phyloP scores from a whole-genome alignment of 805 yeast species.

The Kodamaea hsintzibuensis region DNA sequence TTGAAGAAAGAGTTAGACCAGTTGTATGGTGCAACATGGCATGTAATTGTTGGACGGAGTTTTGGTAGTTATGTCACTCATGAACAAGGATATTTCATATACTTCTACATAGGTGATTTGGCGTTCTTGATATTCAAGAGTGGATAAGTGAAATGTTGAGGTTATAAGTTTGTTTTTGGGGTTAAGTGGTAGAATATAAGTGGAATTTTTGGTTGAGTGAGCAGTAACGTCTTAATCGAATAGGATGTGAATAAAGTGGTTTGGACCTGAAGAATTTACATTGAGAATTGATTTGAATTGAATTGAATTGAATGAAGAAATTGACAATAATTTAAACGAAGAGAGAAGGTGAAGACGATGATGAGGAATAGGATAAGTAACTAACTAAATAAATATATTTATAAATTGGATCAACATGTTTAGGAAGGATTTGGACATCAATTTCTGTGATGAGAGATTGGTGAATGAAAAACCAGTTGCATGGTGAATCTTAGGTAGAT shows the following conservation, averaged over 20 bases:
- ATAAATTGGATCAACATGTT: not conserved
- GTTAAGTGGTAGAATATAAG: too few relatives aligned
- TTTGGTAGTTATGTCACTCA: slow-evolving; percentile 82
- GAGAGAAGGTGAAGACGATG: not conserved
- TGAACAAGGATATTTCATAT: slow-evolving; percentile 69
- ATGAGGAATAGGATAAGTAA: not conserved
- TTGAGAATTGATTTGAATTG: not conserved
- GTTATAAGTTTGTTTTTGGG: too few relatives aligned
- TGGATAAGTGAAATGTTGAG: too few relatives aligned
- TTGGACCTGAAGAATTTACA: not conserved
- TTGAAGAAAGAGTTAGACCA: slow-evolving; percentile 69
- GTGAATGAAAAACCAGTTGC: too few relatives aligned
- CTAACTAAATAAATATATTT: not conserved
- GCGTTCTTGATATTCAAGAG: slow-evolving; percentile 74
- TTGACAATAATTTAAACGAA: not conserved
- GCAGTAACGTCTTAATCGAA: too few relatives aligned
- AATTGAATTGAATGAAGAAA: not conserved
- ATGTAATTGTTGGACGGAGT: slow-evolving; percentile 75
- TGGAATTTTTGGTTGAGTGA: not conserved
- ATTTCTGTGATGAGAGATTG: too few relatives aligned
- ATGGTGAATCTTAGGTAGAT: too few relatives aligned
- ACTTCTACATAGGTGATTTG: slow-evolving; percentile 66
- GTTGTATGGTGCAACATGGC: slow-evolving; percentile 73
- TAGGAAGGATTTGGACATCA: too few relatives aligned
- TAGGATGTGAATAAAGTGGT: not conserved